phyloP scores from a whole-genome alignment of 2,329 filamentous ascomycete species.

The Teratosphaeria zuluensis region DNA sequence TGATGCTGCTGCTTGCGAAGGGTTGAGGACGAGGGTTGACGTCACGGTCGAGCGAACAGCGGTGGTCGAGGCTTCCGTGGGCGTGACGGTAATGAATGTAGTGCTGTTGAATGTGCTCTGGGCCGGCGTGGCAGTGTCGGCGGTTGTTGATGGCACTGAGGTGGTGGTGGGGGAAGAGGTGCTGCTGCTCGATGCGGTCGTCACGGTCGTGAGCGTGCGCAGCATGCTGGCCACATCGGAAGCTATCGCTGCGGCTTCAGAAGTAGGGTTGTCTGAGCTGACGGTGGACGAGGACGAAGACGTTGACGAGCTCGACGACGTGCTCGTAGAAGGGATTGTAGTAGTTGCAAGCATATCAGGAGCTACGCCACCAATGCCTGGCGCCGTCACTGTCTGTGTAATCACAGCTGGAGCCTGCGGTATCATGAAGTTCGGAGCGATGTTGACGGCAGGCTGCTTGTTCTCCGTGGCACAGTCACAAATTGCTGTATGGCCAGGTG shows the following conservation, averaged over 20 bases:
- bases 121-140: constrained; percentile 5
- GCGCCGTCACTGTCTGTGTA: constrained; percentile 6
- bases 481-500: constrained; percentile 1
- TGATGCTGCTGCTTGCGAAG: constrained; percentile 2
- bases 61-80: constrained; percentile 3
- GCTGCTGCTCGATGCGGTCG: constrained; percentile 1
- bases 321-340: constrained; percentile 1
- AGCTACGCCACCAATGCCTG: not conserved
- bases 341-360: not conserved
- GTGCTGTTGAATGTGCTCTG: constrained; percentile 13
- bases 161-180: not conserved
- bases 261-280: constrained; percentile 4
- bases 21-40: constrained; percentile 3
- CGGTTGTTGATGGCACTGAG: not conserved
- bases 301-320: constrained; percentile 4
- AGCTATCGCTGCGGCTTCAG: constrained; percentile 7
- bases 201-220: constrained; percentile 2
- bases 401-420: constrained; percentile 5
- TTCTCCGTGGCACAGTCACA: constrained; percentile 10
- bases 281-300: constrained; percentile 2
- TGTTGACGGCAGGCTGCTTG: constrained; percentile 20
- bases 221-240: constrained; percentile 14
- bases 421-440: constrained; percentile 25
- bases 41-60: constrained; percentile 6
- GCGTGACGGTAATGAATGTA: constrained; percentile 10